These are phyloP conservation scores for Chalaropsis ovoidea DNA, from an alignment of 2,329 filamentous ascomycete genomes.

Conservation along the genomic window DNA sequence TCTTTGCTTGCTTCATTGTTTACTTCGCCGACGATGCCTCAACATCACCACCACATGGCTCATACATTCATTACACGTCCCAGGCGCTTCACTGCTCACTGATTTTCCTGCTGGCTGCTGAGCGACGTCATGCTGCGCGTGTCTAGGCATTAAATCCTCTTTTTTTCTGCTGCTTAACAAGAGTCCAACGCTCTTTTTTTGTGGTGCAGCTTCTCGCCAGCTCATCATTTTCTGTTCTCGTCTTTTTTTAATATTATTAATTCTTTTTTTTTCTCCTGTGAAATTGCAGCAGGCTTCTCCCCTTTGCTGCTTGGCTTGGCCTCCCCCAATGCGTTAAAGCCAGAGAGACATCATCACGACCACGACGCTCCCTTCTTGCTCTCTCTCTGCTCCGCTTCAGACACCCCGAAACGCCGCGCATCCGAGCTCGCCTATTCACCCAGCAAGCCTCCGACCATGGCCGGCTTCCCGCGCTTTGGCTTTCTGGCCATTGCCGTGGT, in stretches of 20 bases:
- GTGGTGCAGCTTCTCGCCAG: not conserved
- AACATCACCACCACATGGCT: not conserved
- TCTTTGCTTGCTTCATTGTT: not conserved
- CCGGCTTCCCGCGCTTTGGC: conserved; percentile 50
- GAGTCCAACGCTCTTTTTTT: not conserved
- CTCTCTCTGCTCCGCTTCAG: not conserved
- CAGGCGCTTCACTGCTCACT: not conserved
- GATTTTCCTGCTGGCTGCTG: not conserved
- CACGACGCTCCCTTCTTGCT: not conserved
- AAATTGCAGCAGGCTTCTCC: not conserved
- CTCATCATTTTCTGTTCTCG: conserved; percentile 1
- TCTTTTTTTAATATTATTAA: not conserved
- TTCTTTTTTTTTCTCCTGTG: not conserved
- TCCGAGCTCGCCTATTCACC: not conserved
- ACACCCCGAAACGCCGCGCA: not conserved
- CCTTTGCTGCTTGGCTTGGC: not conserved
- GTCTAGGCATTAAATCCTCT: not conserved
- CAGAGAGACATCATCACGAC: not conserved
- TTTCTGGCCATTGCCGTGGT: conserved; percentile 82
- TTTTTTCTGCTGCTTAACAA: not conserved
- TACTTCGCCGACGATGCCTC: not conserved
- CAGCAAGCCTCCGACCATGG: conserved; percentile 8
- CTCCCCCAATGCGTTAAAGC: not conserved
- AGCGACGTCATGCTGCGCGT: conserved; percentile 4
- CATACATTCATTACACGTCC: not conserved